phyloP scores from a whole-genome alignment of 2,329 filamentous ascomycete genomes.

The Fusarium poae region DNA sequence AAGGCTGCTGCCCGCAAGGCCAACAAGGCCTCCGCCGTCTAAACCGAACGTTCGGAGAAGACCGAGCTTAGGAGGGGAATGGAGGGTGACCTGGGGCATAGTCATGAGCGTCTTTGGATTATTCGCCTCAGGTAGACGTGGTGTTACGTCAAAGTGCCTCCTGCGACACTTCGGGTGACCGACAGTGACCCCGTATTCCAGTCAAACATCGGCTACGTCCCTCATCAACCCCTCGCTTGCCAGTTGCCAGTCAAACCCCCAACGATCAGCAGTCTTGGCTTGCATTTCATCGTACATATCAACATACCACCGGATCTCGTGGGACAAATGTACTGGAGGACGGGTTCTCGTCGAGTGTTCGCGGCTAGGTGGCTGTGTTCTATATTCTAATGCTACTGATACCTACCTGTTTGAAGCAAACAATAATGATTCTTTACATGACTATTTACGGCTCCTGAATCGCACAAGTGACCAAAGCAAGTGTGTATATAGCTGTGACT shows the following conservation, averaged over 20 bases:
- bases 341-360: conserved; percentile 51
- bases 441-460: not conserved
- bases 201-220: conserved; percentile 44
- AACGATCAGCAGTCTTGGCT: conserved; percentile 28
- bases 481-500: not conserved
- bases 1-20: conserved; percentile 52
- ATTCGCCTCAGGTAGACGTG: conserved; percentile 39
- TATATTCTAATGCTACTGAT: conserved; percentile 55
- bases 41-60: conserved; percentile 31
- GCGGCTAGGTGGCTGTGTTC: conserved; percentile 49
- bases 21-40: conserved; percentile 50
- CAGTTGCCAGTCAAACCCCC: conserved; percentile 16
- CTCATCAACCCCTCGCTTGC: conserved; percentile 42
- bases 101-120: conserved; percentile 37
- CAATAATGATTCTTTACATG: conserved; percentile 21
- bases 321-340: conserved; percentile 49
- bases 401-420: conserved; percentile 52
- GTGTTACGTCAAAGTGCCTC: conserved; percentile 48
- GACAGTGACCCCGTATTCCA: conserved; percentile 50
- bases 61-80: conserved; percentile 32
- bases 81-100: conserved; percentile 45
- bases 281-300: conserved; percentile 48
- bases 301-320: conserved; percentile 41
- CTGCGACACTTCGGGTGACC: conserved; percentile 50
- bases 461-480: not conserved